Evolutionary conservation across 495 filamentous ascomycete genomes (phyloP).

Genomic region (Filosporella fistucella): DNA sequence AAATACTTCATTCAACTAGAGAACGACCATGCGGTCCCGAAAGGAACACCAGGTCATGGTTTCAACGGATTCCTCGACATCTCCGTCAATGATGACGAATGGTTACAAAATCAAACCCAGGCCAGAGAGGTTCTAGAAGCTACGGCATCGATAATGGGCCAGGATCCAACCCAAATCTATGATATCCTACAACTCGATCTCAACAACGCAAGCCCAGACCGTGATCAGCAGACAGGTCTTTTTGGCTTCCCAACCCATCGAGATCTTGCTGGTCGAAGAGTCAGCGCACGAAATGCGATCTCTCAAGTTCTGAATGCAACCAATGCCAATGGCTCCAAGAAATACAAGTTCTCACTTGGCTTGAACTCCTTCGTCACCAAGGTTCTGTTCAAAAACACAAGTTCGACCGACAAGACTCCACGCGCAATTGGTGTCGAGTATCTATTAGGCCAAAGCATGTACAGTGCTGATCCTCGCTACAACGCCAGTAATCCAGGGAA

Average conservation of each 20-base stretch:
- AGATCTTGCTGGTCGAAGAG: conserved; percentile 31
- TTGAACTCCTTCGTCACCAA: conserved; percentile 58
- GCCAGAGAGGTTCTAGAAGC: conserved; percentile 29
- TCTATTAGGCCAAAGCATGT: conserved; percentile 53
- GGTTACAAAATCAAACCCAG: conserved; percentile 34
- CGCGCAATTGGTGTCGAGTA: conserved; percentile 59
- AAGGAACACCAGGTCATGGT: conserved; percentile 36
- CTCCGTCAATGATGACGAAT: conserved; percentile 36
- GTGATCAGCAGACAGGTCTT: conserved; percentile 36
- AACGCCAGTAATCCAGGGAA: not conserved
- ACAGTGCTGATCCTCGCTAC: conserved; percentile 50
- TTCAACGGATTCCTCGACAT: conserved; percentile 46
- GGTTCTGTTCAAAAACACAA: conserved; percentile 43
- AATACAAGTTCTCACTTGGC: conserved; percentile 52
- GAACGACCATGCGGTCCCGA: conserved; percentile 11
- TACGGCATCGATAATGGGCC: conserved; percentile 7
- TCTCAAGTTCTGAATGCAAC: conserved; percentile 30
- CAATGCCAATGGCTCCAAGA: conserved; percentile 44
- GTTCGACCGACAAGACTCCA: conserved; percentile 30
- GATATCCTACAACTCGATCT: conserved; percentile 37
- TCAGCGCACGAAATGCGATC: conserved; percentile 49
- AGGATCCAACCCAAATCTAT: conserved; percentile 6
- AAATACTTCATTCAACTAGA: conserved; percentile 33
- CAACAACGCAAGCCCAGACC: conserved; percentile 30
- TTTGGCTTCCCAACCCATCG: conserved; percentile 36